Conservation (phyloP, 1,139 yeast species). For the Scheffersomyces titani region DNA sequence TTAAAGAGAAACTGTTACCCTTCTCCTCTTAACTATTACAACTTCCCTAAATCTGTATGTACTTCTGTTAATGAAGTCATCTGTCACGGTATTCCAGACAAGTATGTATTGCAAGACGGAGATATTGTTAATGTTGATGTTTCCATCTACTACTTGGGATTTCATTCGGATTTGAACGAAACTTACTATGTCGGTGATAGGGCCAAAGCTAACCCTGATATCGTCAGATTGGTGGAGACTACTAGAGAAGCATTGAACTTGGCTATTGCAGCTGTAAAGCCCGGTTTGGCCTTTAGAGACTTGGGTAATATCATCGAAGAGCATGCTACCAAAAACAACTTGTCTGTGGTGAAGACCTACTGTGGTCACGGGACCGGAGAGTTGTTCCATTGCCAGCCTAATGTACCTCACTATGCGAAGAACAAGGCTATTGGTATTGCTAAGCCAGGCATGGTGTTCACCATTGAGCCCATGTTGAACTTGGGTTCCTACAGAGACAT, state of each 20-base stretch:
- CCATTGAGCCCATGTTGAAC: slow-evolving; percentile 97
- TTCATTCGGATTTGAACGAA: slow-evolving; percentile 94
- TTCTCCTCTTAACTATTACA: slow-evolving; percentile 91
- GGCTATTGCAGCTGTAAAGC: slow-evolving; percentile 85
- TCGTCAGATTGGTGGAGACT: slow-evolving; percentile 89
- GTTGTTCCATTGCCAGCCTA: slow-evolving; percentile 91
- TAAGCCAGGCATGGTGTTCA: slow-evolving; percentile 95
- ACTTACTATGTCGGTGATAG: slow-evolving; percentile 96
- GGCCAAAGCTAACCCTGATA: slow-evolving; percentile 71
- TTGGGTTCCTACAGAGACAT: slow-evolving; percentile 81
- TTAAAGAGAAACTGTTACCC: slow-evolving; percentile 91
- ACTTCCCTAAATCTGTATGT: slow-evolving; percentile 91
- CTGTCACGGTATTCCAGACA: slow-evolving; percentile 97
- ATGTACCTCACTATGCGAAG: slow-evolving; percentile 89
- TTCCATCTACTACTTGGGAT: slow-evolving; percentile 79
- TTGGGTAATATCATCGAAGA: slow-evolving; percentile 88
- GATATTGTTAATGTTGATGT: slow-evolving; percentile 94
- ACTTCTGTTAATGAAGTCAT: slow-evolving; percentile 93
- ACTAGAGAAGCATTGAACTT: slow-evolving; percentile 84
- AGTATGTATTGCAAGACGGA: slow-evolving; percentile 83
- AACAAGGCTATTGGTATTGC: slow-evolving; percentile 94
- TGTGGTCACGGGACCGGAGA: slow-evolving; percentile 94
- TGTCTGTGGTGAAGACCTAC: slow-evolving; percentile 87
- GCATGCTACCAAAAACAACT: slow-evolving; percentile 75
- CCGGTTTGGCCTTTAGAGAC: slow-evolving; percentile 86